phyloP scores from a whole-genome alignment of 2,329 filamentous ascomycete genomes.

The Penicillium capsulatum region DNA sequence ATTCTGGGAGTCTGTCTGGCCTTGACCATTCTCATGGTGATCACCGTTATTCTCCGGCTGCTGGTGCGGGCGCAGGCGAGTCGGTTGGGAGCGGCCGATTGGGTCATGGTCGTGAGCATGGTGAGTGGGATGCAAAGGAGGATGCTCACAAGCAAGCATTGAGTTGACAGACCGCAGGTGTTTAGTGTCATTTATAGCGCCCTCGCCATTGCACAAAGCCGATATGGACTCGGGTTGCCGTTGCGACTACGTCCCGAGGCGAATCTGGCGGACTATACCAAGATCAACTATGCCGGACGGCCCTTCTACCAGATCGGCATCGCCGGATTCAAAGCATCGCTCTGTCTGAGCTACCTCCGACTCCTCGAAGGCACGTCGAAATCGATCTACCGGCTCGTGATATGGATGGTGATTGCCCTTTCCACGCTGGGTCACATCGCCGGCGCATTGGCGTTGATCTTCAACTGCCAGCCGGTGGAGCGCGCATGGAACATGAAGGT shows the following conservation, averaged over 20 bases:
- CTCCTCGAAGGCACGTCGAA: constrained; percentile 50
- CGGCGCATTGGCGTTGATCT: constrained; percentile 48
- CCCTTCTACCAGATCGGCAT: constrained; percentile 55
- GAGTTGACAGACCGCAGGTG: too few relatives aligned
- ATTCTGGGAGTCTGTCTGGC: constrained; percentile 50
- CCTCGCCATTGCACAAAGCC: constrained; percentile 47
- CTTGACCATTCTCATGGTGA: constrained; percentile 44
- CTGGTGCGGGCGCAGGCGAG: constrained; percentile 43
- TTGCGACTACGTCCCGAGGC: constrained; percentile 42
- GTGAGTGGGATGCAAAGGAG: constrained; percentile 24
- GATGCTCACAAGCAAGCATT: too few relatives aligned
- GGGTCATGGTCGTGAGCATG: constrained; percentile 36
- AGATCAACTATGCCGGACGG: constrained; percentile 51
- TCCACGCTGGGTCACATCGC: constrained; percentile 49
- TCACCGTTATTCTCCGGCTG: constrained; percentile 42
- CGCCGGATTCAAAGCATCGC: constrained; percentile 54
- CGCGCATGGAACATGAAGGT: constrained; percentile 44
- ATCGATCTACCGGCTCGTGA: constrained; percentile 41
- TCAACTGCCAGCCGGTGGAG: constrained; percentile 47
- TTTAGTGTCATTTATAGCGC: too few relatives aligned
- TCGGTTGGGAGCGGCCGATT: constrained; percentile 50
- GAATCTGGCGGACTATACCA: constrained; percentile 46
- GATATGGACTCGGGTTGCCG: constrained; percentile 52
- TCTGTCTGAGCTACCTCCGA: constrained; percentile 52
- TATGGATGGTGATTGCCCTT: constrained; percentile 44